These are phyloP conservation scores for Termitomyces sp. DNA, from an alignment of 768 basidiomycete genomes.

Conservation along the genomic window DNA sequence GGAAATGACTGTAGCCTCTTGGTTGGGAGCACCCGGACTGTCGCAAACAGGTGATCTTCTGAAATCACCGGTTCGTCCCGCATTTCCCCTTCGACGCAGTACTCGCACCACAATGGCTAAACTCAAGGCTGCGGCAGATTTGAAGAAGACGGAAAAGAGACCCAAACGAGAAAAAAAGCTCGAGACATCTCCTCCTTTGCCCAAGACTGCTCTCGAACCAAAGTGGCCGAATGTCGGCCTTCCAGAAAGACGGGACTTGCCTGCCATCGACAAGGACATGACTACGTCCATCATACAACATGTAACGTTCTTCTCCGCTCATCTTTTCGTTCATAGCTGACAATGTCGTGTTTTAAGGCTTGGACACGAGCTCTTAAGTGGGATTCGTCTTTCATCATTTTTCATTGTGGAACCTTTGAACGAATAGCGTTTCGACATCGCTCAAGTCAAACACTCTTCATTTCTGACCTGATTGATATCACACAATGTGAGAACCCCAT, in stretches of 20 bases:
- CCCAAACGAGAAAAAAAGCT: too few relatives aligned
- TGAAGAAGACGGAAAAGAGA: too few relatives aligned
- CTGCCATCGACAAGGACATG: neutral
- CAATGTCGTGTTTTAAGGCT: neutral
- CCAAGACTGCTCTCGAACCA: neutral
- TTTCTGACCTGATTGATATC: conserved; percentile 1
- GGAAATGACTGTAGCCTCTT: neutral
- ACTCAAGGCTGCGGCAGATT: too few relatives aligned
- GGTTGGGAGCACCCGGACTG: neutral
- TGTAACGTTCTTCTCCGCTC: neutral
- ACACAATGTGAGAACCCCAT: neutral
- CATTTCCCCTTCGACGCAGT: too few relatives aligned
- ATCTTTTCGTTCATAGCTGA: neutral
- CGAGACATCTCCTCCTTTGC: too few relatives aligned
- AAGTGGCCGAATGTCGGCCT: neutral
- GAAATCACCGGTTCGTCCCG: neutral
- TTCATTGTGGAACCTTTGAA: neutral
- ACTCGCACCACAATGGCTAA: too few relatives aligned
- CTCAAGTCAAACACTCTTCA: conserved; percentile 2
- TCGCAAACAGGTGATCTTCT: neutral
- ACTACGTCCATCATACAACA: neutral
- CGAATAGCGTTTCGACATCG: conserved; percentile 7
- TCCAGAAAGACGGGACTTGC: neutral
- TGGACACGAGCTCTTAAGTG: conserved; percentile 3
- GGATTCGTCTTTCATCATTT: conserved; percentile 2